phyloP scores from a whole-genome alignment of 2,329 filamentous ascomycete species.

The Ophiostoma tasmaniense region DNA sequence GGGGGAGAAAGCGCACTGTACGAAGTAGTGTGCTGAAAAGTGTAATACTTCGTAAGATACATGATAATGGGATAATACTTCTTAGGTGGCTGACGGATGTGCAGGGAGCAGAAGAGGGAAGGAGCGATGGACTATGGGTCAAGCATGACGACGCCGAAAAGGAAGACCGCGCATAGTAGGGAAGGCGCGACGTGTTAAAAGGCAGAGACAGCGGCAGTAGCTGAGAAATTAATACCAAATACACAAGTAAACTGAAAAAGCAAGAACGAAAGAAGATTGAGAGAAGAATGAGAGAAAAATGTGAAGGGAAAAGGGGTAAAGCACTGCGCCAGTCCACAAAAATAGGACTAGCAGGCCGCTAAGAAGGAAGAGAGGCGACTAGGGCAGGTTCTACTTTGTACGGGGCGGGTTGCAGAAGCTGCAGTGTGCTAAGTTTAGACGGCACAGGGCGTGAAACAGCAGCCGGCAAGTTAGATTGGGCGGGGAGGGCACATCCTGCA shows the following conservation, averaged over 20 bases:
- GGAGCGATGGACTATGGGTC: background rate
- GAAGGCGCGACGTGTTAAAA: background rate
- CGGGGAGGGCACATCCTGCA: background rate
- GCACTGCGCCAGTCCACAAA: constrained; percentile 5
- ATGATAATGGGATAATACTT: too few relatives aligned
- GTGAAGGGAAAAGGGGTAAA: constrained; percentile 12
- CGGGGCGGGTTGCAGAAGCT: constrained; percentile 9
- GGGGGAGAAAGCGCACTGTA: background rate
- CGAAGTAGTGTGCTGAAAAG: too few relatives aligned
- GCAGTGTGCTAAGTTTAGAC: constrained; percentile 11
- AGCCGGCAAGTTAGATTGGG: background rate
- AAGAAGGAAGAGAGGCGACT: constrained; percentile 10
- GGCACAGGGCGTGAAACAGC: constrained; percentile 18
- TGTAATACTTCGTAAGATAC: too few relatives aligned
- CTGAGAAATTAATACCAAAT: background rate
- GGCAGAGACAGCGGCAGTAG: background rate
- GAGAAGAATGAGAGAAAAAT: background rate
- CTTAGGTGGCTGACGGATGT: background rate
- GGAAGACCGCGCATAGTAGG: background rate
- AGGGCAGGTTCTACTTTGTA: constrained; percentile 11
- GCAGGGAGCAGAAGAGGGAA: background rate
- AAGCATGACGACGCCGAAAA: constrained; percentile 1
- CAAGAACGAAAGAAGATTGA: background rate
- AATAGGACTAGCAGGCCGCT: constrained; percentile 10
- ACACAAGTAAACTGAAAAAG: background rate